These are phyloP conservation scores for Aspergillus spinulosporus DNA, from an alignment of 2,329 filamentous ascomycete genomes.

Conservation along the genomic window DNA sequence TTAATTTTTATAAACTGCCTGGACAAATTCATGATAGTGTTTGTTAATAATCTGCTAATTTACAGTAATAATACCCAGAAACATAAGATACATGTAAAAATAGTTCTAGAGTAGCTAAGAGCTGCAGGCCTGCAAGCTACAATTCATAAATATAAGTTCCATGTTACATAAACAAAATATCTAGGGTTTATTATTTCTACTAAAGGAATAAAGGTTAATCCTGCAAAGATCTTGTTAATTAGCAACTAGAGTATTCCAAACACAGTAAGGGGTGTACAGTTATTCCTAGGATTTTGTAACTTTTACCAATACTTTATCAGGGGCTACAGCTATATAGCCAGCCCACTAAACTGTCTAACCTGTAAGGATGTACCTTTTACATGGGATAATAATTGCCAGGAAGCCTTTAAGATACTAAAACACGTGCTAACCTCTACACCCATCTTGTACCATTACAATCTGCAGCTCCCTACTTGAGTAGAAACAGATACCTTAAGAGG, in stretches of 20 bases:
- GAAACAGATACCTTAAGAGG: too few species aligned
- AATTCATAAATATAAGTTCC: conserved; percentile 3
- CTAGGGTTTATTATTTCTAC: conserved; percentile 2
- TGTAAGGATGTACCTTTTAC: too few species aligned
- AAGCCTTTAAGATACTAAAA: too few species aligned
- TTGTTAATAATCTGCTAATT: too few species aligned
- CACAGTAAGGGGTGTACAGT: too few species aligned
- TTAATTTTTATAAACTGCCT: not conserved
- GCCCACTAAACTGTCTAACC: not conserved
- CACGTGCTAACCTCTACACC: too few species aligned
- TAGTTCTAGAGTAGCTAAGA: not conserved
- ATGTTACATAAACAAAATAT: not conserved
- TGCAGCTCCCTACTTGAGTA: too few species aligned
- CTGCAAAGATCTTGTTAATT: too few species aligned
- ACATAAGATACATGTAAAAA: conserved; percentile 3
- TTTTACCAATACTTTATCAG: conserved; percentile 4
- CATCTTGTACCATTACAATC: too few species aligned
- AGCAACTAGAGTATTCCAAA: too few species aligned
- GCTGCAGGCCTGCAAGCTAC: not conserved
- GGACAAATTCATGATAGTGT: too few species aligned
- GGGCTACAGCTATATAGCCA: not conserved
- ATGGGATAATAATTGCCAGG: too few species aligned
- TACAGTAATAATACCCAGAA: not conserved
- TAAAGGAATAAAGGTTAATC: not conserved
- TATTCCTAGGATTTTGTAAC: not conserved